These are phyloP conservation scores for Cymodocea nodosa DNA, from an alignment of 116 monocot genomes.

Conservation along the genomic window DNA sequence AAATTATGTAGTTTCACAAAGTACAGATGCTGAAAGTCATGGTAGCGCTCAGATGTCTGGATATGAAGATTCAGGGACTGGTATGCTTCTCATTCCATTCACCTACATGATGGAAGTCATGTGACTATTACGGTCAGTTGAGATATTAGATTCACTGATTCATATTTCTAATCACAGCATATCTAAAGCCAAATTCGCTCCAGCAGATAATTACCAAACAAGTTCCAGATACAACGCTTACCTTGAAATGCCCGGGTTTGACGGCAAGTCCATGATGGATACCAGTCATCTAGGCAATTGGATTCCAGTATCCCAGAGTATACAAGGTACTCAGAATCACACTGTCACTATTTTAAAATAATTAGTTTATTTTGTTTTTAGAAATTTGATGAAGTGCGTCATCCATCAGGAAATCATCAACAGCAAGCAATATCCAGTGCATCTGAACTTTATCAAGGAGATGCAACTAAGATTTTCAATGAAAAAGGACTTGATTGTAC, in stretches of 20 bases:
- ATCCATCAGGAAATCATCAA: conserved; percentile 23
- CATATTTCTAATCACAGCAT: conserved; percentile 76
- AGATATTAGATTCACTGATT: conserved; percentile 41
- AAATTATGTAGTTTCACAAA: conserved; percentile 37
- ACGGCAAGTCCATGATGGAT: conserved; percentile 45
- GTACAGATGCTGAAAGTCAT: conserved; percentile 42
- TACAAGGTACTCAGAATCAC: conserved; percentile 19
- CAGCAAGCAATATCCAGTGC: conserved; percentile 17
- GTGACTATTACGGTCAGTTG: conserved; percentile 1
- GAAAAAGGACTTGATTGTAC: conserved; percentile 7
- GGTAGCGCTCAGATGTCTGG: conserved; percentile 60
- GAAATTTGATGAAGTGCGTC: neutral
- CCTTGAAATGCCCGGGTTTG: conserved; percentile 54
- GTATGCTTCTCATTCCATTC: conserved; percentile 19
- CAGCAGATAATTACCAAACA: conserved; percentile 86
- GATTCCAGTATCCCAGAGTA: conserved; percentile 22
- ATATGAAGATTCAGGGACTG: conserved; percentile 74
- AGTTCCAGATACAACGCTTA: conserved; percentile 88
- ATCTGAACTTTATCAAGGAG: conserved; percentile 33
- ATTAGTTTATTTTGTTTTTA: neutral
- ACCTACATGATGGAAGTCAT: neutral
- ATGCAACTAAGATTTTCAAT: conserved; percentile 26
- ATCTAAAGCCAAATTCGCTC: conserved; percentile 95
- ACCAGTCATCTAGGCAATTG: conserved; percentile 6
- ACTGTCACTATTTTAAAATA: neutral